Conservation (phyloP, 73 alveolate species). For the Blepharisma stoltei region DNA sequence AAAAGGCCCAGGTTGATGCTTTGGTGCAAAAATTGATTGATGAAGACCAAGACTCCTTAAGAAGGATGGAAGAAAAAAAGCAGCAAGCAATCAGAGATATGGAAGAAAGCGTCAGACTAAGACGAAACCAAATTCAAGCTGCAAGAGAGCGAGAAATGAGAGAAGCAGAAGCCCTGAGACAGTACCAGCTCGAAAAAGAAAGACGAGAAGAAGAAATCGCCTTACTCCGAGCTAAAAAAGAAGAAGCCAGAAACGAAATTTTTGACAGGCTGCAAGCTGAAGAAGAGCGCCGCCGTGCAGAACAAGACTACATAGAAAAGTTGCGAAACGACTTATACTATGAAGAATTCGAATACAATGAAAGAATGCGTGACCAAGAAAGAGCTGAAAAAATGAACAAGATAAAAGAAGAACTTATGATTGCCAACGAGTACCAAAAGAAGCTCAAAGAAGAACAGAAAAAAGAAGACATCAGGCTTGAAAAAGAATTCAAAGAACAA, state of each 20-base stretch:
- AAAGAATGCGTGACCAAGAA: constrained; percentile 65
- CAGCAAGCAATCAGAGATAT: constrained; percentile 51
- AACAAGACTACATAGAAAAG: constrained; percentile 76
- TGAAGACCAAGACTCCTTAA: constrained; percentile 41
- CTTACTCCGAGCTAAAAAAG: constrained; percentile 61
- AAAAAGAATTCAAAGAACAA: constrained; percentile 66
- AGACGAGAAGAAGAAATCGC: constrained; percentile 69
- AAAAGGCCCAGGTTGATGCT: constrained; percentile 55
- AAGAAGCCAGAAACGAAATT: constrained; percentile 76
- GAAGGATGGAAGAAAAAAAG: constrained; percentile 34
- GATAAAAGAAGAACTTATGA: constrained; percentile 67
- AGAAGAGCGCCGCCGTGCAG: constrained; percentile 74
- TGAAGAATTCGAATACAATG: constrained; percentile 70
- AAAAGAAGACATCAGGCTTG: constrained; percentile 77
- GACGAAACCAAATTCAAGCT: constrained; percentile 47
- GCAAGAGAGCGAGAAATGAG: constrained; percentile 59
- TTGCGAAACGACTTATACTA: constrained; percentile 77
- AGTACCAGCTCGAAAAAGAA: constrained; percentile 57
- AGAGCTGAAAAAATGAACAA: constrained; percentile 67
- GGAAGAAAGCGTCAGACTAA: constrained; percentile 64
- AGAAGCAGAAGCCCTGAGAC: constrained; percentile 60
- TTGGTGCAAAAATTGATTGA: constrained; percentile 52
- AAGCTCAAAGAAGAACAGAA: constrained; percentile 63
- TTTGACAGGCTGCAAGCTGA: constrained; percentile 69
- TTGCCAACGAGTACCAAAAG: constrained; percentile 73